These are phyloP conservation scores for Sutorius australiensis DNA, from an alignment of 768 basidiomycete species.

Conservation along the genomic window DNA sequence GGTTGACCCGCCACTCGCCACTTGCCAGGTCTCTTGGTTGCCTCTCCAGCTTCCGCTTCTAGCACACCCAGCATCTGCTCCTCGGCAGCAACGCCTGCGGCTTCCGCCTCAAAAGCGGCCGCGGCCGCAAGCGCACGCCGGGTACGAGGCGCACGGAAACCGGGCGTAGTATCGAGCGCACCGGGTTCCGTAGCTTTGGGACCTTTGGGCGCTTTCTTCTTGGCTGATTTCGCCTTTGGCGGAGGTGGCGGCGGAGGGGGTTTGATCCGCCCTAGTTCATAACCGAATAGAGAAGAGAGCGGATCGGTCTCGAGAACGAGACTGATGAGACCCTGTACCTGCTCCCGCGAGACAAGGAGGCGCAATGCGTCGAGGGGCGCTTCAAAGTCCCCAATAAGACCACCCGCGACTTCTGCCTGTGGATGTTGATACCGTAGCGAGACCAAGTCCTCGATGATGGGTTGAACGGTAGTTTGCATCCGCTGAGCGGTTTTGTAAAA, in stretches of 20 bases:
- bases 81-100: conserved; percentile 12
- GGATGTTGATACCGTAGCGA: conserved; percentile 18
- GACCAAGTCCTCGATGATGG: conserved; percentile 32
- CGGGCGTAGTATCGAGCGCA: conserved; percentile 39
- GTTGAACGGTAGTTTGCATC: conserved; percentile 46
- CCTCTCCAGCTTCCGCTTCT: conserved; percentile 13
- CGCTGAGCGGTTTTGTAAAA: conserved; percentile 68
- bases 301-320: conserved; percentile 56
- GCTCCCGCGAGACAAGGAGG: conserved; percentile 50
- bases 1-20: conserved; percentile 26
- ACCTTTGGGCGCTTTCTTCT: conserved; percentile 35
- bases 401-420: conserved; percentile 4
- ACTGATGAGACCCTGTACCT: conserved; percentile 50
- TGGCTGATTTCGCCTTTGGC: conserved; percentile 39
- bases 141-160: conserved; percentile 49
- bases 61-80: conserved; percentile 6
- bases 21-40: conserved; percentile 28
- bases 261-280: conserved; percentile 60
- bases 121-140: conserved; percentile 41
- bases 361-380: conserved; percentile 56
- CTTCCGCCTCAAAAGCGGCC: conserved; percentile 44
- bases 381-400: conserved; percentile 66
- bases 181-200: conserved; percentile 18
- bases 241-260: conserved; percentile 58
- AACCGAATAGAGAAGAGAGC: conserved; percentile 62